A percentile compares a stretch with the other conserved stretches of the same genome.
Conservation (phyloP, 805 yeast species). For the Zygoascus bituminiphila region DNA sequence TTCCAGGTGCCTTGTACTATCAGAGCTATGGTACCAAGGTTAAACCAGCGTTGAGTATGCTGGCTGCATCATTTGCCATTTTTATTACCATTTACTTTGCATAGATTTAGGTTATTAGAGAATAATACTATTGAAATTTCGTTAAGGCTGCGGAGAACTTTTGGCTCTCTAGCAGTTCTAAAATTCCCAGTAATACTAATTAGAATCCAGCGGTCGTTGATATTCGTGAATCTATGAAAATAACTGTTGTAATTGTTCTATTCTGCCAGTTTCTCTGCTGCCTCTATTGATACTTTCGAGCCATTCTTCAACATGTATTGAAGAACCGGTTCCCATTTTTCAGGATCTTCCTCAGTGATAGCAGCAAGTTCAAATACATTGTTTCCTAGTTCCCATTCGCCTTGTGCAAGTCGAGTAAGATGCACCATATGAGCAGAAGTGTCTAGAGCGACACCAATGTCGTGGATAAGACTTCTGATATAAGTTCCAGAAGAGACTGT, state of each 20-base stretch:
- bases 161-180: too few species aligned
- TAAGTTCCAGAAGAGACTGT: conserved; percentile 93
- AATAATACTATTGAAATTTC: neutral
- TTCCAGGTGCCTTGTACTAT: conserved; percentile 30
- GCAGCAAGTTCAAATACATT: conserved; percentile 55
- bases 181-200: too few species aligned
- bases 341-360: conserved; percentile 48
- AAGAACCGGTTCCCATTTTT: conserved; percentile 44
- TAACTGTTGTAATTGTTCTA: too few species aligned
- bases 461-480: conserved; percentile 83
- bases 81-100: neutral
- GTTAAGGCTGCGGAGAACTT: conserved; percentile 8
- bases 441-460: conserved; percentile 72
- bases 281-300: neutral
- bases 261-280: neutral
- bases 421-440: conserved; percentile 85
- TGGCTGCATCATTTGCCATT: neutral
- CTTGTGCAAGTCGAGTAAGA: conserved; percentile 65
- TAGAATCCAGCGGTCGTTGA: too few species aligned
- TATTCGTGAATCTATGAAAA: too few species aligned
- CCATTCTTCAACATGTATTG: conserved; percentile 5
- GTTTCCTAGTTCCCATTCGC: conserved; percentile 71
- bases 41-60: neutral
- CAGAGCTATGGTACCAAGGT: neutral
- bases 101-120: neutral